phyloP scores from a whole-genome alignment of 1,139 yeast genomes.

The Candida albicans region DNA sequence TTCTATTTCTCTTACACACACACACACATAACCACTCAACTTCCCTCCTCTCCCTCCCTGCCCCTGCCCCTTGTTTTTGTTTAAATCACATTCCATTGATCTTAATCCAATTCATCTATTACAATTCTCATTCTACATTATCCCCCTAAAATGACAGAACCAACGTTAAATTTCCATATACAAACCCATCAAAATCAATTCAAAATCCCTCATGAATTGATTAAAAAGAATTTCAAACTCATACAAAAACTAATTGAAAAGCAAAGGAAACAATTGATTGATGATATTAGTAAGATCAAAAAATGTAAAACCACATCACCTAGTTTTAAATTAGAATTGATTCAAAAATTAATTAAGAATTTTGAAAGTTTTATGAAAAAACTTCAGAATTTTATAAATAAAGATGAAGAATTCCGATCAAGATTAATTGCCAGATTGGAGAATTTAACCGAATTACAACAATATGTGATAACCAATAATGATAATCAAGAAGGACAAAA shows the following conservation, averaged over 20 bases:
- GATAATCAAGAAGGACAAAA: background rate
- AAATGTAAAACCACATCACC: conserved; percentile 26
- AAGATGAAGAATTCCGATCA: conserved; percentile 51
- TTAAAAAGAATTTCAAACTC: conserved; percentile 56
- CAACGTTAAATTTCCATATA: conserved; percentile 42
- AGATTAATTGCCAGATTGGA: conserved; percentile 48
- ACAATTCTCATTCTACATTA: background rate
- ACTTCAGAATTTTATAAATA: conserved; percentile 36
- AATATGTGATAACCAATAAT: conserved; percentile 16
- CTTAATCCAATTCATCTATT: background rate
- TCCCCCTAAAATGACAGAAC: conserved; percentile 36
- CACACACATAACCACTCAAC: background rate
- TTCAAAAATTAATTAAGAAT: conserved; percentile 39
- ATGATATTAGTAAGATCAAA: conserved; percentile 36
- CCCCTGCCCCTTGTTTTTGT: background rate
- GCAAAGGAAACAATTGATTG: conserved; percentile 44
- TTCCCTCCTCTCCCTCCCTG: background rate
- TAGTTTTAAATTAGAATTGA: conserved; percentile 29
- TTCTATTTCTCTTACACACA: no score
- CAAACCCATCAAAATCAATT: conserved; percentile 53
- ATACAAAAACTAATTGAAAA: conserved; percentile 60
- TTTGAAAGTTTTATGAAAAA: conserved; percentile 51
- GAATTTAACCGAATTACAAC: conserved; percentile 36
- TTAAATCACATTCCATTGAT: background rate
- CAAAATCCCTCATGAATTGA: conserved; percentile 60